These are phyloP conservation scores for Adansonia gregorii DNA, from an alignment of 441 rosid species.

Conservation along the genomic window DNA sequence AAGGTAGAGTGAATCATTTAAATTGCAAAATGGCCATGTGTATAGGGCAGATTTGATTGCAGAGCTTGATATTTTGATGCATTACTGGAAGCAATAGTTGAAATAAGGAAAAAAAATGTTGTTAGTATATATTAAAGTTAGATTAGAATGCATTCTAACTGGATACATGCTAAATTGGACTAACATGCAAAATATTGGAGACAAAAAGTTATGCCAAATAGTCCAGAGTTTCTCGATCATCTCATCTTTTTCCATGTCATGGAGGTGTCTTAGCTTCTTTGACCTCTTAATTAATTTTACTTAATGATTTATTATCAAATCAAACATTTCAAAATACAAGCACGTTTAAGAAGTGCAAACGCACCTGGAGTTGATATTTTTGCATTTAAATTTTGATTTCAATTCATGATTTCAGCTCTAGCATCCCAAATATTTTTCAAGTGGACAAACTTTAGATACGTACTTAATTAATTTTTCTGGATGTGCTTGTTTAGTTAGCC, in stretches of 20 bases:
- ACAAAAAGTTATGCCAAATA: neutral
- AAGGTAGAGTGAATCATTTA: slow-evolving; percentile 50
- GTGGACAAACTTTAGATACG: neutral
- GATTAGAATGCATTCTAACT: neutral
- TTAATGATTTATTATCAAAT: neutral
- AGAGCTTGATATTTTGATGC: slow-evolving; percentile 1
- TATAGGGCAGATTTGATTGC: neutral
- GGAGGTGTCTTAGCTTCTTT: neutral
- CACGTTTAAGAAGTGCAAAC: neutral
- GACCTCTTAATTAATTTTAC: neutral
- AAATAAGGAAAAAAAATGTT: neutral
- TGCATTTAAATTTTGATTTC: neutral
- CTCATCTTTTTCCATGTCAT: neutral
- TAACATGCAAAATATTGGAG: neutral
- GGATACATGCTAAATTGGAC: neutral
- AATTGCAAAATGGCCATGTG: neutral
- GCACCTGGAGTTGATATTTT: neutral
- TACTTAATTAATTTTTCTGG: neutral
- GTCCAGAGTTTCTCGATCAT: slow-evolving; percentile 10
- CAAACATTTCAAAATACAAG: neutral
- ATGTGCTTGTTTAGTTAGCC: slow-evolving; percentile 15
- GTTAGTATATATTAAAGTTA: neutral
- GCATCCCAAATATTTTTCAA: neutral
- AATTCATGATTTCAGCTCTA: slow-evolving; percentile 6
- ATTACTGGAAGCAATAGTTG: neutral